Conservation (phyloP, 768 basidiomycete species). For the Termitomyces sp. region DNA sequence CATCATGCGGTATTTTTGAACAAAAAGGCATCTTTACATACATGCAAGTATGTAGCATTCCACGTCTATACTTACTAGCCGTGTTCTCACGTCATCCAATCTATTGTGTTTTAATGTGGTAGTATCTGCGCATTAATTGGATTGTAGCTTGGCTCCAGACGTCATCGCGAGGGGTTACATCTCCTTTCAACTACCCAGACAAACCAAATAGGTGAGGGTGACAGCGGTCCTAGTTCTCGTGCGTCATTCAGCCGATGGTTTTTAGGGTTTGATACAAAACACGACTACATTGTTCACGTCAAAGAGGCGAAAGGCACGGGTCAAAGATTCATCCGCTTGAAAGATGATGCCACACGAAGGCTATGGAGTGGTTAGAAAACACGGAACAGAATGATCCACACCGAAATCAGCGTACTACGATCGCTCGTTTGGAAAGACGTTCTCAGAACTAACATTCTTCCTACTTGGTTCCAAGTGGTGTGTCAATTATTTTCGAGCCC, state of each 20-base stretch:
- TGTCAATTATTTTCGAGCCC: not conserved
- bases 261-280: not conserved
- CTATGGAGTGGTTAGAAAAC: not conserved
- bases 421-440: not conserved
- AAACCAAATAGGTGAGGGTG: too few species aligned
- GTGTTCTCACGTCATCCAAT: not conserved
- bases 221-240: not conserved
- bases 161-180: not conserved
- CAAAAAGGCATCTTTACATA: not conserved
- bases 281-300: not conserved
- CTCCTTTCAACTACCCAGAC: too few species aligned
- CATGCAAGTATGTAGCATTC: not conserved
- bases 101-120: not conserved
- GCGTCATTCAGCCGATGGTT: not conserved
- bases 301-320: not conserved
- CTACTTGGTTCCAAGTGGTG: not conserved
- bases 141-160: not conserved
- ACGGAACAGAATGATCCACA: not conserved
- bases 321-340: not conserved
- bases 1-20: conserved; percentile 1
- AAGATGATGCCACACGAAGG: not conserved
- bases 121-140: not conserved
- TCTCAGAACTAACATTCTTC: not conserved
- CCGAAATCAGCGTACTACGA: not conserved
- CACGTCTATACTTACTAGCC: not conserved